Evolutionary conservation across 2,329 filamentous ascomycete genomes (phyloP).

Genomic region (Dactylonectria macrodidyma): DNA sequence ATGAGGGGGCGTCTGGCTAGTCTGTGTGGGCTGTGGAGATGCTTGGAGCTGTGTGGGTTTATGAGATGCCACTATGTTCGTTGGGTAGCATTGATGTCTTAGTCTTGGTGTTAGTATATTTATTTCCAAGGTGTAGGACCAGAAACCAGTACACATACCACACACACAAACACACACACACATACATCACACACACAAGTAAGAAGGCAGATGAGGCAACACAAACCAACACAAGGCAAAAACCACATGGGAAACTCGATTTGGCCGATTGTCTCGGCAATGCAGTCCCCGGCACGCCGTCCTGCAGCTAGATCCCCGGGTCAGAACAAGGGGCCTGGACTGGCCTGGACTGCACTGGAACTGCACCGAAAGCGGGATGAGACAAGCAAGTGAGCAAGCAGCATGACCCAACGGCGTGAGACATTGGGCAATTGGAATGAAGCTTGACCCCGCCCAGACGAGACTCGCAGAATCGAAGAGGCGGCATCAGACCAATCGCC

Average conservation of each 20-base stretch:
- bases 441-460: not conserved
- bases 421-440: not conserved
- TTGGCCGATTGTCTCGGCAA: not conserved
- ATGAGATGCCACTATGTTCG: not conserved
- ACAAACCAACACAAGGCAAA: not conserved
- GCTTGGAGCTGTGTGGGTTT: not conserved
- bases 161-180: too few relatives aligned
- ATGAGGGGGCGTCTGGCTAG: constrained; percentile 6
- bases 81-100: too few relatives aligned
- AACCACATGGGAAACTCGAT: not conserved
- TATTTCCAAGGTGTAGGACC: not conserved
- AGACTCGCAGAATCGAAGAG: not conserved
- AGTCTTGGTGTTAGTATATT: too few relatives aligned
- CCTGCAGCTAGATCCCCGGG: not conserved
- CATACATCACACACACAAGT: too few relatives aligned
- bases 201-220: not conserved
- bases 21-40: too few relatives aligned
- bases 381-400: not conserved
- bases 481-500: too few relatives aligned
- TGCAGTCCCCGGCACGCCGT: not conserved
- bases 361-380: not conserved
- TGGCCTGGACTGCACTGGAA: not conserved
- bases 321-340: not conserved
- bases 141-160: not conserved
- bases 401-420: not conserved